Evolutionary conservation across 306 rosid genomes (phyloP), one percentile per base, ranked within the genome.

Genomic region (Fagus sylvatica): DNA sequence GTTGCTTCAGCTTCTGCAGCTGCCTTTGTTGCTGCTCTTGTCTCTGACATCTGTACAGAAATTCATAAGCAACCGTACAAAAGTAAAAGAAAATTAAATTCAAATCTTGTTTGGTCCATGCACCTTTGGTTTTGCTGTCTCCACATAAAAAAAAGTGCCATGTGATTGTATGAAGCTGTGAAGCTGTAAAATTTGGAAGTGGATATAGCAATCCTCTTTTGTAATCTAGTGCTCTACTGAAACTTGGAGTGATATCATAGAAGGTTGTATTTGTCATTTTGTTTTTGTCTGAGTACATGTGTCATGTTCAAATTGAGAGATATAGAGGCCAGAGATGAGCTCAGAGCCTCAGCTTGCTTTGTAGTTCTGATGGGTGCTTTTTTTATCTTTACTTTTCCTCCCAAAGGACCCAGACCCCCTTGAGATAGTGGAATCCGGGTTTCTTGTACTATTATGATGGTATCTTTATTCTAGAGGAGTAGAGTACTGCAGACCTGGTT

Each of bases 21-120:
- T 80, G 85, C 86, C 84, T 86, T 76, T 77, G 88, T 80, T 88
- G 85, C 90, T 87, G 89, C 89, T 81, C 43, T 84, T 87, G 96
- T 88, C 83, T 82, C 93, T 91, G 91, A 85, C 90, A 85, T 80
- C 79, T 83, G 81, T 85, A 61, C 90, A 78, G 84, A 83, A 87
- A 85, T 79, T 43, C 84, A 89, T 84, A 88, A 86, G 80, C 85
- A 78, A 80, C 83, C 56, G 80, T 78, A 81, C 71, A 72, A 67
- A 22, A 60, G 39, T 34, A 59, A 13, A 57, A 33, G 41, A 68
- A 83, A 85, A 73, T 43, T 65, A 74, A 71, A 70, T 80, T 79
- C 49, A 77, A 79, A 80, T 78, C 79, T 85, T 74, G 71, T 85
- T 80, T 83, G 82, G 78, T 69, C 64, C 80, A 81, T 83, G 86